Base-by-base conservation (phyloP, 495 filamentous ascomycete genomes). In the Penicillium paradoxum region DNA sequence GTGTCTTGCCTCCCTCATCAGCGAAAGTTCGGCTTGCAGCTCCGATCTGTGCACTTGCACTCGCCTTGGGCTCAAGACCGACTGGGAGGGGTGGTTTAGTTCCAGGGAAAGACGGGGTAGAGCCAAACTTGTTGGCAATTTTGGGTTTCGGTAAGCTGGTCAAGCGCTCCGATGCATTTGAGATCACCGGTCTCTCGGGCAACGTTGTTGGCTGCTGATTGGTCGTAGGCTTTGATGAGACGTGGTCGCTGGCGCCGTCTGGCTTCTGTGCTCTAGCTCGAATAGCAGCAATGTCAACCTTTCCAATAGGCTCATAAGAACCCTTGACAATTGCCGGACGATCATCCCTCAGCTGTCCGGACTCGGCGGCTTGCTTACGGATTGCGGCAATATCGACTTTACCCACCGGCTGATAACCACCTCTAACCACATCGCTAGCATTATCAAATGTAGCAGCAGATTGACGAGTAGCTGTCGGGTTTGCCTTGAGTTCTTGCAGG, bases 311-410 rank as follows among this genome's bases (percentile, higher is more conserved):
- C 68, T 95, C 86, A 60, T 97, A 97, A 14, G 90, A 79, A 11
- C 92, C 92, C 69, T 95, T 97, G 4, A 97, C 88, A 4, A 82
- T 78, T 4, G 83, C 78, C 4, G 92, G 92, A 40, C 91, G 75
- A 46, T 96, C 88, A 58, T 95, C 87, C 38, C 79, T 71, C 14
- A 73, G 55, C 32, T 66, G 51, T n/a, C 80, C 75, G 2, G 73
- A 65, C 41, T 86, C 82, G 55, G 84, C 82, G 9, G 92, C 91
- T 63, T 93, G 84, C 44, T 79, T 82, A 43, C 91, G 79, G 47
- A 97, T 83, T 3, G 89, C 90, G 33, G 88, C 87, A 71, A 99
- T 97, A 61, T 97, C 91, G 10, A 97, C 88, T 69, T 96, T 97
- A 9, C 95, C 95, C 54, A 99, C 79, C 7, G 93, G 93, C 66